These are phyloP conservation scores for Pythium myriotylum DNA, from an alignment of 352 stramenopile species.

Conservation along the genomic window DNA sequence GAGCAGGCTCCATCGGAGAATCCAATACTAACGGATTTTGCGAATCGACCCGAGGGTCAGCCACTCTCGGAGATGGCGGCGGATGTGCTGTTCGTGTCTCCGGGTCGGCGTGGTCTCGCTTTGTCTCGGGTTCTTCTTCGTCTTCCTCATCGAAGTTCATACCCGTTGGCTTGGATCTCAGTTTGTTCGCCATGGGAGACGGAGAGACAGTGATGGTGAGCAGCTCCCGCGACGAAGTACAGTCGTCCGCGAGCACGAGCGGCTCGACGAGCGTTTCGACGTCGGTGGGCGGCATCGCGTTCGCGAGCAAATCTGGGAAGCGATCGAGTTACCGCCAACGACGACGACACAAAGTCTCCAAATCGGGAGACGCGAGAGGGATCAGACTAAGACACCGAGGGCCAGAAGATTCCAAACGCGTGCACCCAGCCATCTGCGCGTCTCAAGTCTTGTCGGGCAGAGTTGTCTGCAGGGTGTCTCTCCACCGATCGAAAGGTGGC, in stretches of 20 bases:
- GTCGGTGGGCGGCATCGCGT: neutral
- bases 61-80: neutral
- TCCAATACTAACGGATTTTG: slow-evolving; percentile 5
- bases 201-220: neutral
- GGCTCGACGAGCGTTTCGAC: slow-evolving; percentile 23
- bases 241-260: slow-evolving; percentile 15
- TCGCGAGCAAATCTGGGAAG: neutral
- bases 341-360: neutral
- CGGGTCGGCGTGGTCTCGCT: neutral
- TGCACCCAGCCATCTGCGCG: no score
- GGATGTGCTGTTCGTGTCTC: neutral
- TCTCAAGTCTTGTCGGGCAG: no score
- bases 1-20: neutral
- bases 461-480: no score
- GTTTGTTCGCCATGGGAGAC: neutral
- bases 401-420: no score
- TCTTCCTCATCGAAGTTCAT: slow-evolving; percentile 13
- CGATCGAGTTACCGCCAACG: neutral
- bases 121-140: slow-evolving; percentile 2
- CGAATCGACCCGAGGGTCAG: neutral
- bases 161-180: neutral
- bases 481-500: no score
- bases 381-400: no score
- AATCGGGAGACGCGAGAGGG: no score
- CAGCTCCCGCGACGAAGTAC: neutral